Conservation (phyloP, 2,329 filamentous ascomycete species). For the Lomentospora prolificans region DNA sequence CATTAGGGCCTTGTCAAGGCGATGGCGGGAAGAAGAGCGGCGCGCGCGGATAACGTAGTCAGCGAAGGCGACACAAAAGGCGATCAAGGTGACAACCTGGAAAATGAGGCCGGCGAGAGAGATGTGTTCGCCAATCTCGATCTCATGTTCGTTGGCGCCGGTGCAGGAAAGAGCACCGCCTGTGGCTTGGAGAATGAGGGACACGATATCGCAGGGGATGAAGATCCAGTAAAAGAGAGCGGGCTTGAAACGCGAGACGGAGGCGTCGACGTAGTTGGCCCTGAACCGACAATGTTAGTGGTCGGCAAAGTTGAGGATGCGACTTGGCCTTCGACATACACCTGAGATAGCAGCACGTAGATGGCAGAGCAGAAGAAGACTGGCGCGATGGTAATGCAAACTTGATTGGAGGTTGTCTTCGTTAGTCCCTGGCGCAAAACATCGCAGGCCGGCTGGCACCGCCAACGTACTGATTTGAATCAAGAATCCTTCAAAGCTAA, state of each 20-base stretch:
- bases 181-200: slow-evolving; percentile 39
- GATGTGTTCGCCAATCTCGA: slow-evolving; percentile 32
- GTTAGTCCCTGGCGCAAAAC: too few relatives aligned
- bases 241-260: slow-evolving; percentile 21
- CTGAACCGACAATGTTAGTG: too few relatives aligned
- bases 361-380: slow-evolving; percentile 20
- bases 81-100: slow-evolving; percentile 37
- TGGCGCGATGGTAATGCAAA: slow-evolving; percentile 25
- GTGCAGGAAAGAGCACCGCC: slow-evolving; percentile 35
- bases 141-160: slow-evolving; percentile 20
- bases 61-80: slow-evolving; percentile 31
- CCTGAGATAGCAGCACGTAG: slow-evolving; percentile 19
- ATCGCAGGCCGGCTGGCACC: slow-evolving; percentile 45
- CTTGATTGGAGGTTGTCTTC: slow-evolving; percentile 30
- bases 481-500: slow-evolving; percentile 45
- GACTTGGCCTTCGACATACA: slow-evolving; percentile 29
- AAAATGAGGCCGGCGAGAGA: slow-evolving; percentile 42
- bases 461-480: slow-evolving; percentile 53
- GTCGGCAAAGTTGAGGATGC: too few relatives aligned
- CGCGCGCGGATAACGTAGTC: slow-evolving; percentile 27
- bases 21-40: slow-evolving; percentile 18
- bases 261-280: slow-evolving; percentile 18
- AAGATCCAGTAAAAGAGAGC: slow-evolving; percentile 24
- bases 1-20: slow-evolving; percentile 26
- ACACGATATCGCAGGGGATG: slow-evolving; percentile 41